Conservation (phyloP, 345 rosid species). For the Fremontodendron californicum region DNA sequence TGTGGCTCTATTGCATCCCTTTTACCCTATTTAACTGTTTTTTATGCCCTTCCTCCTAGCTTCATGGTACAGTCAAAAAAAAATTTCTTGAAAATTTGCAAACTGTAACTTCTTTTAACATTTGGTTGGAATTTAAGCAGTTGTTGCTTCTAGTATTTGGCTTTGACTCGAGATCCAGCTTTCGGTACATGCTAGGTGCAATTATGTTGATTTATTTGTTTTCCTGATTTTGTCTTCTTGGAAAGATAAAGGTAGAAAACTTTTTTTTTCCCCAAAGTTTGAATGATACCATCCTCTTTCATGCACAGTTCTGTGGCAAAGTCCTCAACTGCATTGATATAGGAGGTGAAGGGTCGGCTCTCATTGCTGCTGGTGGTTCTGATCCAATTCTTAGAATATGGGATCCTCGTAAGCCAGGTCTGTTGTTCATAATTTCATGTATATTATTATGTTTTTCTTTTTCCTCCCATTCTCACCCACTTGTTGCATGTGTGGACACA, state of each 20-base stretch:
- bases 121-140: background rate
- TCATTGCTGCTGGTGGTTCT: conserved; percentile 87
- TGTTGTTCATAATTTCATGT: conserved; percentile 12
- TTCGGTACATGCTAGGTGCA: background rate
- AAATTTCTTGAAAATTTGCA: background rate
- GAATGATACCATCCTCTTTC: background rate
- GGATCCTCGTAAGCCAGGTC: conserved; percentile 99
- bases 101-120: background rate
- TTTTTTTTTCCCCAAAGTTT: background rate
- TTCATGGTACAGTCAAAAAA: background rate
- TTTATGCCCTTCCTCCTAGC: background rate
- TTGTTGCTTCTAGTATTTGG: background rate
- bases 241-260: background rate
- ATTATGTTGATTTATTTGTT: background rate
- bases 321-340: conserved; percentile 74
- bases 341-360: conserved; percentile 92
- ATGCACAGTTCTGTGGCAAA: conserved; percentile 71
- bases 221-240: background rate
- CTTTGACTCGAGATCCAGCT: background rate
- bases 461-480: background rate
- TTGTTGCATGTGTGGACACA: background rate
- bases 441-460: background rate
- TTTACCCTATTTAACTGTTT: background rate
- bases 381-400: conserved; percentile 89
- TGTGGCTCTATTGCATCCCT: background rate